Evolutionary conservation across 306 rosid species (phyloP).

Genomic region (Acacia acuminata): DNA sequence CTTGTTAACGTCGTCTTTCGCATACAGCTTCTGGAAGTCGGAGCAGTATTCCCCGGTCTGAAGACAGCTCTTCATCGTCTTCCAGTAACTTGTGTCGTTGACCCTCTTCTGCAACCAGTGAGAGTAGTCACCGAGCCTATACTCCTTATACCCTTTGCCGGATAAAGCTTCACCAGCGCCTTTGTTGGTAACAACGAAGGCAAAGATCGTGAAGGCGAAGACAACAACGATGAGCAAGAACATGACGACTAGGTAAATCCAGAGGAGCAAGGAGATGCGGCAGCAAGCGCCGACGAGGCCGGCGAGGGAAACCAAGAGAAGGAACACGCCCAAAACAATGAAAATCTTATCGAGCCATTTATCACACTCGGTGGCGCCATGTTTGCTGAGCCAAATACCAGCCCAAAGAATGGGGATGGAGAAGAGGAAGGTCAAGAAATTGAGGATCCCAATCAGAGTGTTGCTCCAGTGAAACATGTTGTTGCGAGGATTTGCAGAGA

Average conservation of each 20-base stretch:
- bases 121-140: constrained; percentile 70
- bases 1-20: constrained; percentile 19
- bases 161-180: constrained; percentile 64
- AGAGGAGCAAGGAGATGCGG: constrained; percentile 59
- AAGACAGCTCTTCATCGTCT: constrained; percentile 60
- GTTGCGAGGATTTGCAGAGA: neutral
- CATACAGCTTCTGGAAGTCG: constrained; percentile 14
- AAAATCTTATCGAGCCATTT: constrained; percentile 53
- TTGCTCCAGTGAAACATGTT: constrained; percentile 54
- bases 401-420: constrained; percentile 61
- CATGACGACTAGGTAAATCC: constrained; percentile 72
- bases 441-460: constrained; percentile 58
- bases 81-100: constrained; percentile 44
- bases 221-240: constrained; percentile 65
- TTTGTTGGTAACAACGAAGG: constrained; percentile 62
- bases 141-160: constrained; percentile 60
- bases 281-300: constrained; percentile 75
- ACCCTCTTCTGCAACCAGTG: constrained; percentile 80
- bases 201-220: constrained; percentile 54
- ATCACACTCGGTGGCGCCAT: constrained; percentile 56
- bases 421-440: constrained; percentile 54
- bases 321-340: constrained; percentile 61
- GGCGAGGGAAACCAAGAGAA: constrained; percentile 59
- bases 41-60: constrained; percentile 47
- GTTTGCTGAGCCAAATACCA: constrained; percentile 64